phyloP scores from a whole-genome alignment of 495 filamentous ascomycete species.

The Hypoxylon fuscum region DNA sequence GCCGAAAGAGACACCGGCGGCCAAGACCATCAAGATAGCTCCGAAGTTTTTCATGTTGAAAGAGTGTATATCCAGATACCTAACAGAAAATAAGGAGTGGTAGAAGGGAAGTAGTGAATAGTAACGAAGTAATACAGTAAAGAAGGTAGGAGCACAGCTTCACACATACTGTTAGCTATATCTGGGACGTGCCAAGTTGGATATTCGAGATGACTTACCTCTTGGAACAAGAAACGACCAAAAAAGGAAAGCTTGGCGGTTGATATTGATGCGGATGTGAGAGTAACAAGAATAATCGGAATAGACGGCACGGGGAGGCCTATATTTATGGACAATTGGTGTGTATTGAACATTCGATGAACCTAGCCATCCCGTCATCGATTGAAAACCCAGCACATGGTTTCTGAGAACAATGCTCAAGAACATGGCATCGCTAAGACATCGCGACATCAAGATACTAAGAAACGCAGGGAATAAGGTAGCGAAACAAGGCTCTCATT shows the following conservation, averaged over 20 bases:
- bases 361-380: conserved; percentile 33
- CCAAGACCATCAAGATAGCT: conserved; percentile 46
- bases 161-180: conserved; percentile 15
- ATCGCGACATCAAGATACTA: conserved; percentile 7
- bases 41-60: conserved; percentile 56
- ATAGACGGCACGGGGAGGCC: conserved; percentile 25
- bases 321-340: conserved; percentile 43
- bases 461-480: conserved; percentile 27
- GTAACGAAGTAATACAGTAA: conserved; percentile 35
- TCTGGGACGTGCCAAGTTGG: neutral
- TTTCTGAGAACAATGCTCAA: conserved; percentile 10
- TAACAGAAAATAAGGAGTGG: conserved; percentile 36
- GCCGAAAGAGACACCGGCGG: conserved; percentile 45
- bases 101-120: conserved; percentile 29
- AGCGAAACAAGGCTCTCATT: conserved; percentile 23
- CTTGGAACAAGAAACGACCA: conserved; percentile 43
- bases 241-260: conserved; percentile 38
- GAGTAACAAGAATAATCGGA: conserved; percentile 30
- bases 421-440: conserved; percentile 18
- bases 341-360: conserved; percentile 26
- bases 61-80: conserved; percentile 36
- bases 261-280: conserved; percentile 35
- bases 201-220: conserved; percentile 41
- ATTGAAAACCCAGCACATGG: conserved; percentile 20
- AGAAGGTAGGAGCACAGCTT: conserved; percentile 53